Evolutionary conservation across 2,329 filamentous ascomycete genomes (phyloP).

Genomic region (Cercospora sp.): DNA sequence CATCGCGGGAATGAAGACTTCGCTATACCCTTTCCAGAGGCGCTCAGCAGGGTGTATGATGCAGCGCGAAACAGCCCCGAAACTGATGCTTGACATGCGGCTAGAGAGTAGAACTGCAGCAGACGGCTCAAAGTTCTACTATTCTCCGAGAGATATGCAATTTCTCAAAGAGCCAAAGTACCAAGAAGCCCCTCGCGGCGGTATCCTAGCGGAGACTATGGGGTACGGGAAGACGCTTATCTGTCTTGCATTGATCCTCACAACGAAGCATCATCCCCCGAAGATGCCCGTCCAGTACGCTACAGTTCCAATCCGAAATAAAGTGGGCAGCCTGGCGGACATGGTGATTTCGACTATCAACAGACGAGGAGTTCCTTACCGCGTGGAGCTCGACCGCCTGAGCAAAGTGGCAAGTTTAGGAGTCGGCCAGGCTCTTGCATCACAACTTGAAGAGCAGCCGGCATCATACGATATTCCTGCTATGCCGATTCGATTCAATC

Average conservation of each 20-base stretch:
- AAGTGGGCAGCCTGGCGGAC: conserved; percentile 65
- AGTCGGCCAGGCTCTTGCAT: conserved; percentile 50
- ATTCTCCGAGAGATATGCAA: conserved; percentile 63
- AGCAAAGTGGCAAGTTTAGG: conserved; percentile 54
- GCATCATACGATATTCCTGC: conserved; percentile 46
- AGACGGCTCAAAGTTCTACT: conserved; percentile 65
- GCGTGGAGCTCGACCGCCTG: conserved; percentile 59
- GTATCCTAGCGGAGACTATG: conserved; percentile 80
- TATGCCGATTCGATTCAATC: conserved; percentile 44
- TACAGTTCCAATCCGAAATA: conserved; percentile 45
- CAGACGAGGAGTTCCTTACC: conserved; percentile 70
- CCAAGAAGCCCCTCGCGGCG: conserved; percentile 74
- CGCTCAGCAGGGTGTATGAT: conserved; percentile 81
- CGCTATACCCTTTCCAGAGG: conserved; percentile 75
- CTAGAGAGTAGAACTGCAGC: conserved; percentile 63
- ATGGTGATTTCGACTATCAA: conserved; percentile 75
- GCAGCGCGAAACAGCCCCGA: conserved; percentile 70
- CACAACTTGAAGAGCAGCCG: conserved; percentile 49
- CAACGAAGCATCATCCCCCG: conserved; percentile 70
- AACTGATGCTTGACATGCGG: conserved; percentile 70
- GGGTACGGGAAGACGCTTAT: conserved; percentile 84
- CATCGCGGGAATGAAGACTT: conserved; percentile 61
- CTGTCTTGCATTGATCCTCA: conserved; percentile 69
- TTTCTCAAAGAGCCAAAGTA: conserved; percentile 66
- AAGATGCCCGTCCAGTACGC: conserved; percentile 63